Base-by-base conservation (phyloP, 768 basidiomycete genomes). In the Dictyophora rubrovolvata region DNA sequence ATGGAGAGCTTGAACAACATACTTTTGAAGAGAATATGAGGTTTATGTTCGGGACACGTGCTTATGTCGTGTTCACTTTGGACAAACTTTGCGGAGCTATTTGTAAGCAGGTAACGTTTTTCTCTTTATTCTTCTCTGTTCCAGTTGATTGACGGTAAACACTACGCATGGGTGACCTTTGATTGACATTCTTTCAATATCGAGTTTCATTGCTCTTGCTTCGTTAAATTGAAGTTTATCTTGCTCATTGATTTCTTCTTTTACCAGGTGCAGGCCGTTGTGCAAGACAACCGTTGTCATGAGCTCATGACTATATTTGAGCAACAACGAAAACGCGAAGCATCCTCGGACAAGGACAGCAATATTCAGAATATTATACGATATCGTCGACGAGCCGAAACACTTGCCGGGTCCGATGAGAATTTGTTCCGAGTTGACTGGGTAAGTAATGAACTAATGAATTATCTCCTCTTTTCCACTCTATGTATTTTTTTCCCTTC, bases 21-120 rank as follows among this genome's bases (percentile, higher is more conserved):
- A 83, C 85, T 20, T 98, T 93, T 66, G 95, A 98, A 70, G 96
- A 98, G 69, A 90, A 92, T 67, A 84, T 97, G 83, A 76, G 96
- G 63, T 90, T 91, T 82, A 89, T 94, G 73, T 93, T 92, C 74
- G 89, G 90, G 34, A 91, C 84, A 63, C 75, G 94, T 85, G 93
- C 92, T 4, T 97, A 92, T 73, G 80, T 85, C 56, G 72, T 95
- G 63, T 98, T 95, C 71, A 97, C 96, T 1, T 69, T 99, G 66
- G 96, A 99, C 77, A 93, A 94, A 71, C 73, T 96, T 50, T 84
- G 98, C 59, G 85, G 82, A 12, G 85, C 86, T 20, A 80, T 97
- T 54, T 81, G 97, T 70, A 97, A 97, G 74, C 93, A 96, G 79
- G 93, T 92, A 61, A 69, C 79, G 66, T 22, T 21, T 14, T 9